Base-by-base conservation (phyloP, 345 rosid genomes). In the Cardamine occulta region DNA sequence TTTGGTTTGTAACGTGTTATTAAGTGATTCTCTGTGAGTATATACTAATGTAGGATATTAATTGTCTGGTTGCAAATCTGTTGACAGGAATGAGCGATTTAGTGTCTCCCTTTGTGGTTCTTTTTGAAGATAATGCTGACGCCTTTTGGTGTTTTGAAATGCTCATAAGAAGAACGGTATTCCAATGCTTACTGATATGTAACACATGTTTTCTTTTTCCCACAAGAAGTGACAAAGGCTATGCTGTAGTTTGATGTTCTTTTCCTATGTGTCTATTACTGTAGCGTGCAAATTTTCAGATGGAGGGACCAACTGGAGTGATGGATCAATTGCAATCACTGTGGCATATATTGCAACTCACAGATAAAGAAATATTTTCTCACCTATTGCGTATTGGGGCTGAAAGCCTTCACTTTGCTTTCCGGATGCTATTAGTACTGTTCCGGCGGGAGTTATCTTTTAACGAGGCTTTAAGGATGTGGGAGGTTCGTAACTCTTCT, bases 81-180 rank as follows among this genome's bases (percentile, higher is more conserved):
- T 60, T 84, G 64, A 56, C 75, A 93, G 98, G 97, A 68, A 93
- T 93, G 98, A 93, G 98, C 24, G 98, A 93, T 81, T 82, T 93
- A 80, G 80, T 93, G 75, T 93, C 98, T 77, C 98, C 96, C 67
- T 93, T 93, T 37, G 88, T 93, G 72, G 88, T 93, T 76, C 88
- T 93, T 21, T 93, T 89, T 78, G 98, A 90, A 85, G 98, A 93
- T 73, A 77, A 93, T 70, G 93, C 89, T 19, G 98, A 93, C 76
- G 98, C 98, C 62, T 93, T 93, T 85, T 93, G 98, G 98, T 93
- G 97, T 84, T 93, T 93, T 82, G 98, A 91, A 88, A 93, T 93
- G 93, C 97, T 90, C 72, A 74, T 93, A 71, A 88, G 97, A 85
- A 89, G 93, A 89, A 90, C 82, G 93, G 97, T 93, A 89, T 62